phyloP scores from a whole-genome alignment of 495 filamentous ascomycete genomes.

The Penicillium lagena region DNA sequence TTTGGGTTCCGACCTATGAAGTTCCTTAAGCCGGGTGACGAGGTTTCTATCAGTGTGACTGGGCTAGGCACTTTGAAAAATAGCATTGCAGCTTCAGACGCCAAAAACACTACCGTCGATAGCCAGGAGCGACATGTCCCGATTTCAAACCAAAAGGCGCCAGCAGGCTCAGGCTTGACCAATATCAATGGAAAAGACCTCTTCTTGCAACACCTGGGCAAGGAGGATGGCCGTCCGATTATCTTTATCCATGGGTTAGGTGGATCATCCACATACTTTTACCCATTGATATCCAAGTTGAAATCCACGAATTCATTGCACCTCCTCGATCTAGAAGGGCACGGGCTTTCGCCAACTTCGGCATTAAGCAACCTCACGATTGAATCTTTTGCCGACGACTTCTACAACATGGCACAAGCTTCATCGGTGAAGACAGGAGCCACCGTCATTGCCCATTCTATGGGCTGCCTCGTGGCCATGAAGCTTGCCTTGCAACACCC shows the following conservation, averaged over 20 bases:
- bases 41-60: slow-evolving; percentile 41
- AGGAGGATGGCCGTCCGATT: slow-evolving; percentile 18
- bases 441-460: slow-evolving; percentile 37
- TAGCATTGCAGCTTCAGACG: slow-evolving; percentile 19
- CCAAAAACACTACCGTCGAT: slow-evolving; percentile 7
- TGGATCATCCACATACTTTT: slow-evolving; percentile 32
- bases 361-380: slow-evolving; percentile 29
- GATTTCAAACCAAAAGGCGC: slow-evolving; percentile 8
- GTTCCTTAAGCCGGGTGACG: slow-evolving; percentile 43
- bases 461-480: slow-evolving; percentile 41
- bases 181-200: slow-evolving; percentile 37
- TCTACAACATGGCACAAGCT: slow-evolving; percentile 25
- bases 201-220: slow-evolving; percentile 24
- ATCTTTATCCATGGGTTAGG: slow-evolving; percentile 49
- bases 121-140: slow-evolving; percentile 3
- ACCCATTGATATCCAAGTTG: slow-evolving; percentile 27
- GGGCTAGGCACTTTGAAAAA: slow-evolving; percentile 33
- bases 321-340: slow-evolving; percentile 48
- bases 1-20: slow-evolving; percentile 39
- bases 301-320: slow-evolving; percentile 25
- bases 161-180: slow-evolving; percentile 21
- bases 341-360: slow-evolving; percentile 42
- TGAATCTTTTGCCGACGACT: slow-evolving; percentile 34
- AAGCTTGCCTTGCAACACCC: slow-evolving; percentile 31
- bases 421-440: slow-evolving; percentile 7